Evolutionary conservation across 129 eudicot species (phyloP).

Genomic region (Lactuca saligna): DNA sequence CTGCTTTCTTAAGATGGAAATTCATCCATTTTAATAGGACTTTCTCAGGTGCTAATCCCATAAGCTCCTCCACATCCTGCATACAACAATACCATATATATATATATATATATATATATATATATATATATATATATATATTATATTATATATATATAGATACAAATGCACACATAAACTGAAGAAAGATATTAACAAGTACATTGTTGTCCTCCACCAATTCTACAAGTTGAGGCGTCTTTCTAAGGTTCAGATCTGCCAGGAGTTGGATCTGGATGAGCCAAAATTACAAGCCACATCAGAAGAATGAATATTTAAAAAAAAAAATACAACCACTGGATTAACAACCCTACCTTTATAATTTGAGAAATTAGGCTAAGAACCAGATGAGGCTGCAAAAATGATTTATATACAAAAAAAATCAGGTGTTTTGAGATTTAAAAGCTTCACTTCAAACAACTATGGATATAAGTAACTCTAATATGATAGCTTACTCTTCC

Average conservation of each 20-base stretch:
- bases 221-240: conserved; percentile 96
- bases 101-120: too few species aligned
- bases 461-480: neutral
- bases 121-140: too few species aligned
- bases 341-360: conserved; percentile 58
- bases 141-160: too few species aligned
- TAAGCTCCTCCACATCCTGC: conserved; percentile 94
- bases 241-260: conserved; percentile 94
- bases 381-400: conserved; percentile 84
- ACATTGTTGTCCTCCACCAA: conserved; percentile 85
- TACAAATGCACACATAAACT: neutral
- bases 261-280: conserved; percentile 73
- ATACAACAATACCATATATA: neutral
- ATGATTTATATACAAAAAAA: too few species aligned
- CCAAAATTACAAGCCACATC: conserved; percentile 20
- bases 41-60: conserved; percentile 87
- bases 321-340: neutral
- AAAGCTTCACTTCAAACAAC: conserved; percentile 6
- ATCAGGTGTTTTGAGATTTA: neutral
- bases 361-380: conserved; percentile 92
- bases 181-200: conserved; percentile 10
- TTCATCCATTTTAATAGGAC: conserved; percentile 87
- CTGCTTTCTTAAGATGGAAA: conserved; percentile 90
- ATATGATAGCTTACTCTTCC: conserved; percentile 62
- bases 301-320: neutral